A percentile compares a stretch with the other conserved stretches of the same genome.
These are phyloP conservation scores for Candida ulmi DNA, from an alignment of 805 yeast species.

Conservation along the genomic window DNA sequence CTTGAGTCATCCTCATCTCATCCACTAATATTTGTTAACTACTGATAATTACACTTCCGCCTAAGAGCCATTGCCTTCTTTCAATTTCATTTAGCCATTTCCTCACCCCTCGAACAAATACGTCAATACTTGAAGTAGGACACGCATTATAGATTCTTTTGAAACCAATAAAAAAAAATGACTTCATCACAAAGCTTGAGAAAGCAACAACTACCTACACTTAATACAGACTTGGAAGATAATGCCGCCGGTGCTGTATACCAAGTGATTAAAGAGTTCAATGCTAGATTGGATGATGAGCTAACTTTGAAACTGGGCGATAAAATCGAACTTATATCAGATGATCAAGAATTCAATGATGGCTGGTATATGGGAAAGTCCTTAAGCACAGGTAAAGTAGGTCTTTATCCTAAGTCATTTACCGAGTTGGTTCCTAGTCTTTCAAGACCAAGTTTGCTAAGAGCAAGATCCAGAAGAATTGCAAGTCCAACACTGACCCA, in stretches of 20 bases:
- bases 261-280: conserved; percentile 79
- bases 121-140: no score
- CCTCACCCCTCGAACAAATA: background rate
- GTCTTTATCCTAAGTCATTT: conserved; percentile 86
- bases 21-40: no score
- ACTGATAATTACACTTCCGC: no score
- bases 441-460: conserved; percentile 37
- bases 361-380: conserved; percentile 97
- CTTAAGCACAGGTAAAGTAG: conserved; percentile 64
- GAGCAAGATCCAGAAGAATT: conserved; percentile 57
- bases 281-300: conserved; percentile 87
- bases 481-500: conserved; percentile 23
- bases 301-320: conserved; percentile 77
- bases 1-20: no score
- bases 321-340: conserved; percentile 81
- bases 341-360: conserved; percentile 89
- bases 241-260: conserved; percentile 27
- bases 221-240: conserved; percentile 9
- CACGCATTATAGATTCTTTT: no score
- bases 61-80: no score
- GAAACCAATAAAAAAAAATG: no score
- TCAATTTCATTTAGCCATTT: no score
- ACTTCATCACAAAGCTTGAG: background rate
- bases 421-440: conserved; percentile 48
- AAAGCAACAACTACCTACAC: conserved; percentile 2